Base-by-base conservation (phyloP, 176 grass and related monocot species). In the Zoysia pacifica region DNA sequence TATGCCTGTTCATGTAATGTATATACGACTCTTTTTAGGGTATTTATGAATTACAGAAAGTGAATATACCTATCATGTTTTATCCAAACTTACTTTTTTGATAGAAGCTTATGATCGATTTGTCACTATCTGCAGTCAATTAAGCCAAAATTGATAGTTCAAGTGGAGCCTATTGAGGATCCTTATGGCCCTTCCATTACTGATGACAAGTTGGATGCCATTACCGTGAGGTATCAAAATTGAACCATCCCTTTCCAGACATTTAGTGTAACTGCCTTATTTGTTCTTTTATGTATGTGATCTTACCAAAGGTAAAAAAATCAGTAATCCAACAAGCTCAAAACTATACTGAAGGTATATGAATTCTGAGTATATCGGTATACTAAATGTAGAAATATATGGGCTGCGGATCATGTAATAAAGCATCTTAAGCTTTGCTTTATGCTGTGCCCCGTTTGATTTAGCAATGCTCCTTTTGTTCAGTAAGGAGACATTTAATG, bases 81-180 rank as follows among this genome's bases (percentile, higher is more conserved):
- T 48, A 3, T 65, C 18, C 18, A 15, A 41, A 72, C 11, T 18
- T 62, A n/a, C 6, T 10, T 56, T 38, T 72, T 81, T 73, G 68
- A 49, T 38, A 77, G 61, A 81, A 85, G 44, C 43, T 81, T 11
- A 15, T 76, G 58, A 73, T 81, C 81, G 19, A 19, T 70, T 44
- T 79, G 4, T 73, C 42, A 36, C 63, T 28, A 55, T 84, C 39
- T 73, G 62, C 87, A 89, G 87, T 87, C 87, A 52, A 81, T 84
- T 65, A 87, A 93, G 61, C 90, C 87, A 70, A 81, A 77, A 84
- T 70, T 89, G 72, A n/a, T 65, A 65, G 77, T 89, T 62, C 84
- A 89, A 87, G 87, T 93, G 80, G 90, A 93, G 47, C 81, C 90
- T 66, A 93, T 93, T 84, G 80, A 69, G 68, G 90, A 89, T 84